Conservation (phyloP, 2,329 filamentous ascomycete genomes). For the Fusarium sp. region DNA sequence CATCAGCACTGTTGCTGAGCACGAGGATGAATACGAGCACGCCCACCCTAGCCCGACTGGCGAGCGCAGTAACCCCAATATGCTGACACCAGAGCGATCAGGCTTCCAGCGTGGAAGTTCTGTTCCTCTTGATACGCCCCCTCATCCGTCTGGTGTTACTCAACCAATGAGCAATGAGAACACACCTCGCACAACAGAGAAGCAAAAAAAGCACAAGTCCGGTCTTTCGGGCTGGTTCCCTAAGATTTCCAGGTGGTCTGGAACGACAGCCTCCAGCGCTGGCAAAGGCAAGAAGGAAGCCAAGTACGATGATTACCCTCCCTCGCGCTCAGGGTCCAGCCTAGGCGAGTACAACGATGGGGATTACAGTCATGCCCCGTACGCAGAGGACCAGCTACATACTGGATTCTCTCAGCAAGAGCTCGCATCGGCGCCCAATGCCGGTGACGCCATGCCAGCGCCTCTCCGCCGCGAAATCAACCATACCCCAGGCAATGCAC, state of each 20-base stretch:
- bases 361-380: slow-evolving; percentile 63
- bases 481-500: slow-evolving; percentile 72
- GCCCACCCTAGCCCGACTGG: slow-evolving; percentile 59
- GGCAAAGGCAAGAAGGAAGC: slow-evolving; percentile 71
- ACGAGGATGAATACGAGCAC: slow-evolving; percentile 76
- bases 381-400: slow-evolving; percentile 70
- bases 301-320: slow-evolving; percentile 68
- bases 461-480: slow-evolving; percentile 58
- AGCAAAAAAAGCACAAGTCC: slow-evolving; percentile 89
- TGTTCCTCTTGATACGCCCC: slow-evolving; percentile 67
- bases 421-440: slow-evolving; percentile 34
- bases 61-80: slow-evolving; percentile 57
- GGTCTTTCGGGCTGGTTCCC: slow-evolving; percentile 83
- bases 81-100: slow-evolving; percentile 70
- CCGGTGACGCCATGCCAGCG: slow-evolving; percentile 39
- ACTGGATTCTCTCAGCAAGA: slow-evolving; percentile 66
- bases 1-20: slow-evolving; percentile 89
- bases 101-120: slow-evolving; percentile 61
- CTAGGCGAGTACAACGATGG: slow-evolving; percentile 72
- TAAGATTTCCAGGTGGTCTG: slow-evolving; percentile 97
- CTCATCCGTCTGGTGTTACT: slow-evolving; percentile 57
- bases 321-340: slow-evolving; percentile 84
- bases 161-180: slow-evolving; percentile 75
- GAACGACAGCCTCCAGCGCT: slow-evolving; percentile 90
- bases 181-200: slow-evolving; percentile 76